Percentiles rank a stretch among this genome's conserved stretches.
Evolutionary conservation across 768 basidiomycete genomes (phyloP).

Genomic region (Pleurotus sapidus): DNA sequence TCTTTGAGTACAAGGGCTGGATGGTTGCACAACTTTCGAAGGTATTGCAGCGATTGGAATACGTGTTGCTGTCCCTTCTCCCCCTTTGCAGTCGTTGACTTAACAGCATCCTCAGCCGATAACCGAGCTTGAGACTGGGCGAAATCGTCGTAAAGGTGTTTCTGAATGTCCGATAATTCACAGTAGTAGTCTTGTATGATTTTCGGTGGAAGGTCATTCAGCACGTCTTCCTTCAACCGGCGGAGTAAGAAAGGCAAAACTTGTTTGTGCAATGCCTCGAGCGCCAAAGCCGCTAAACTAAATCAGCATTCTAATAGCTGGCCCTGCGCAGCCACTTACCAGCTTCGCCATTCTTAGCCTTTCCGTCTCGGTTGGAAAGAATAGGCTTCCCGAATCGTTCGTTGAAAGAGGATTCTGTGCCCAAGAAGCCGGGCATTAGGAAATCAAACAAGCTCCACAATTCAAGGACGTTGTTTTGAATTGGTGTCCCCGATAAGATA

Average conservation of each 20-base stretch:
- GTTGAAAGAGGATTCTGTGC: constrained; percentile 92
- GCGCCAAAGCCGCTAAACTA: constrained; percentile 77
- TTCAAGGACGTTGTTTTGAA: constrained; percentile 98
- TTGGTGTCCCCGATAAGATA: constrained; percentile 95
- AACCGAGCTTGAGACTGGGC: constrained; percentile 70
- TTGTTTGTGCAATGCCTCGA: constrained; percentile 97
- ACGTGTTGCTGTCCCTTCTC: constrained; percentile 74
- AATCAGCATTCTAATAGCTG: neutral
- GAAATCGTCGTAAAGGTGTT: constrained; percentile 92
- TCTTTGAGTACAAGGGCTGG: constrained; percentile 89
- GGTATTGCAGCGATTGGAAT: constrained; percentile 95
- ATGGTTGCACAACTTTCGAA: constrained; percentile 97
- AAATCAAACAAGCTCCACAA: constrained; percentile 99
- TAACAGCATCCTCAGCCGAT: constrained; percentile 64
- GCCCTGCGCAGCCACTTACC: constrained; percentile 47
- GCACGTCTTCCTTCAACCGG: constrained; percentile 94
- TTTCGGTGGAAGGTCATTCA: constrained; percentile 94
- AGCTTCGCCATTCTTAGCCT: constrained; percentile 91
- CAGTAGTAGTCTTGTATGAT: constrained; percentile 99
- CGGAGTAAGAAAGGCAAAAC: constrained; percentile 97
- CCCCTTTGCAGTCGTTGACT: constrained; percentile 35
- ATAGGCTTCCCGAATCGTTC: constrained; percentile 97
- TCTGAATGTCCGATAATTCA: constrained; percentile 93
- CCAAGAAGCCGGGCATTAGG: constrained; percentile 98
- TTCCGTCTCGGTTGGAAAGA: constrained; percentile 90